Conservation (phyloP, 805 yeast species). For the Lachancea fermentati region DNA sequence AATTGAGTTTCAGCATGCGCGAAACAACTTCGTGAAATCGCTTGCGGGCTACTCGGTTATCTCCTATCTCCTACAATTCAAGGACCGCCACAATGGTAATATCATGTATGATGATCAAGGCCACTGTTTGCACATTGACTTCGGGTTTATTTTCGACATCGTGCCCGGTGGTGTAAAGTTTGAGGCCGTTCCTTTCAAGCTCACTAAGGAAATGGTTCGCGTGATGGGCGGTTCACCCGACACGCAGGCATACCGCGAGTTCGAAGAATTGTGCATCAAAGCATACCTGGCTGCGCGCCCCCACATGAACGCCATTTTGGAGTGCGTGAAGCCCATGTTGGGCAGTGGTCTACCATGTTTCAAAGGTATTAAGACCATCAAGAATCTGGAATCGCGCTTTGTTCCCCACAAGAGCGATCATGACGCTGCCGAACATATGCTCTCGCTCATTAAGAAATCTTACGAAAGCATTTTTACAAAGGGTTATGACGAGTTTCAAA, state of each 20-base stretch:
- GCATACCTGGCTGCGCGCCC: slow-evolving; percentile 87
- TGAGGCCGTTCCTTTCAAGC: slow-evolving; percentile 96
- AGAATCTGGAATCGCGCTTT: slow-evolving; percentile 70
- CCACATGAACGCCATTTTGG: slow-evolving; percentile 76
- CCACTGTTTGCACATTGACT: slow-evolving; percentile 91
- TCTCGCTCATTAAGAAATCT: slow-evolving; percentile 68
- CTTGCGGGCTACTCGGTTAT: slow-evolving; percentile 92
- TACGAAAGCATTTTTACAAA: slow-evolving; percentile 85
- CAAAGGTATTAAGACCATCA: slow-evolving; percentile 75
- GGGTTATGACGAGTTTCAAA: slow-evolving; percentile 96
- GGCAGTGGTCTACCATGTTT: slow-evolving; percentile 95
- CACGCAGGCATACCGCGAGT: slow-evolving; percentile 87
- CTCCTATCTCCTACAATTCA: slow-evolving; percentile 85
- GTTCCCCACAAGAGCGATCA: slow-evolving; percentile 74
- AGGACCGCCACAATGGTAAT: slow-evolving; percentile 97
- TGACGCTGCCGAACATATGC: slow-evolving; percentile 78
- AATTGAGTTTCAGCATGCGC: slow-evolving; percentile 82
- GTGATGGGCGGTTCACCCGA: slow-evolving; percentile 88
- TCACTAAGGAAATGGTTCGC: slow-evolving; percentile 92
- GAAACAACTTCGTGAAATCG: slow-evolving; percentile 89
- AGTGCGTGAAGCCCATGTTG: slow-evolving; percentile 87
- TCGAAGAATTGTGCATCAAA: slow-evolving; percentile 91
- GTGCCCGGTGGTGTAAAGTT: slow-evolving; percentile 98
- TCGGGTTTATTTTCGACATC: slow-evolving; percentile 97
- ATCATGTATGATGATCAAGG: slow-evolving; percentile 95